Base-by-base conservation (phyloP, 2,329 filamentous ascomycete species). In the Diplodia scrobiculata region DNA sequence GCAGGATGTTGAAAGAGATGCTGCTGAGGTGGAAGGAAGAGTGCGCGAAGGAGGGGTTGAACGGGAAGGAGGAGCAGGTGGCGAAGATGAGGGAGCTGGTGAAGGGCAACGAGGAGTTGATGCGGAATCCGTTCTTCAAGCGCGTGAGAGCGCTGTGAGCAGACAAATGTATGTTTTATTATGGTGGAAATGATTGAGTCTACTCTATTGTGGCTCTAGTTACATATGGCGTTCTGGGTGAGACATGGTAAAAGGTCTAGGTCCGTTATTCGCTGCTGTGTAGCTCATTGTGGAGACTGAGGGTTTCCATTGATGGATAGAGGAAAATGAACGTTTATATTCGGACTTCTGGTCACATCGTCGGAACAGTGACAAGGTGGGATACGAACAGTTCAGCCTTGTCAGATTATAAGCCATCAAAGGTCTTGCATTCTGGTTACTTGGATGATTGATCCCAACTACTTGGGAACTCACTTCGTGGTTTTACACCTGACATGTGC, bases 1-100 rank as follows among this genome's bases (percentile, higher is more conserved):
- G 90, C 75, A 85, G 85, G 27, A 80, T 96, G 79, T 82, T 99
- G 58, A 98, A 98, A 80, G 86, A 89, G 54, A 84, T 97, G 74
- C 79, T 99, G 67, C 79, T 90, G 48, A 85, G 87, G 75, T 99
- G 95, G 95, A 97, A 96, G 82, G 84, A 86, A 63, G 82, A 86
- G 70, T 82, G 87, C 9, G 89, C 94, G 75, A 86, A 87, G 11
- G 80, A 86, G 67, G 83, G 78, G 1, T 68, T 79, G 68, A 78
- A 74, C 21, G 76, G 75, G 71, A 87, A 87, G 71, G 88, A 91
- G 70, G 88, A 96, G 75, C 93, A 95, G 82, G 86, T 94, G 7
- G 82, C 84, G 69, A 85, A 87, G 71, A 87, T 98, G 84, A 89
- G 86, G 76, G 91, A 93, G 71, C 78, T 98, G 71, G 91, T 98